These are phyloP conservation scores for Pyronema domesticum DNA, from an alignment of 495 filamentous ascomycete genomes.

Conservation along the genomic window DNA sequence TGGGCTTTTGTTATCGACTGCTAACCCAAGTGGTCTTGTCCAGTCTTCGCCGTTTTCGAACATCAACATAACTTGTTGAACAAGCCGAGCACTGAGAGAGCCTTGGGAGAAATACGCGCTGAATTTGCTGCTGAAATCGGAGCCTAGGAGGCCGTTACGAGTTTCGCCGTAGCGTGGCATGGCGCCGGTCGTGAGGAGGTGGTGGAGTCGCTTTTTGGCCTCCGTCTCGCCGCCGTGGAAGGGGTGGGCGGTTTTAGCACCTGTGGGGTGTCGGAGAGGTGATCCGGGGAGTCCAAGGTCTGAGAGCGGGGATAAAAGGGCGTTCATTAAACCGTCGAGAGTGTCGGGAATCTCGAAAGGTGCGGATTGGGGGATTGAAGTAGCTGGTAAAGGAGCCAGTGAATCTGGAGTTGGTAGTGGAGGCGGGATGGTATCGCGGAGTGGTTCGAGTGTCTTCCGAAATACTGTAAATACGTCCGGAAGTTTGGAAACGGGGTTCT, in stretches of 20 bases:
- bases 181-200: conserved; percentile 39
- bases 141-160: conserved; percentile 47
- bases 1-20: not conserved
- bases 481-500: conserved; percentile 22
- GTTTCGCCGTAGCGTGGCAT: conserved; percentile 45
- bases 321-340: conserved; percentile 31
- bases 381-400: conserved; percentile 10
- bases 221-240: conserved; percentile 47
- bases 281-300: conserved; percentile 18
- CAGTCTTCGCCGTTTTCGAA: conserved; percentile 44
- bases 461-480: conserved; percentile 53
- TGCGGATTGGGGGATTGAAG: conserved; percentile 34
- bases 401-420: conserved; percentile 28
- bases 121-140: conserved; percentile 52
- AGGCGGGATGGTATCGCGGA: conserved; percentile 38
- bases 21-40: not conserved
- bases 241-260: conserved; percentile 39
- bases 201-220: conserved; percentile 36
- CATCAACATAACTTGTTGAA: conserved; percentile 40
- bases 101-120: conserved; percentile 52
- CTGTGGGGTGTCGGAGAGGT: conserved; percentile 31
- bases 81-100: conserved; percentile 46
- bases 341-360: conserved; percentile 44
- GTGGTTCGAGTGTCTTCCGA: conserved; percentile 46
- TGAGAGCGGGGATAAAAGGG: conserved; percentile 36